These are phyloP conservation scores for Erythrophleum ivorense DNA, from an alignment of 331 rosid genomes.

Conservation along the genomic window DNA sequence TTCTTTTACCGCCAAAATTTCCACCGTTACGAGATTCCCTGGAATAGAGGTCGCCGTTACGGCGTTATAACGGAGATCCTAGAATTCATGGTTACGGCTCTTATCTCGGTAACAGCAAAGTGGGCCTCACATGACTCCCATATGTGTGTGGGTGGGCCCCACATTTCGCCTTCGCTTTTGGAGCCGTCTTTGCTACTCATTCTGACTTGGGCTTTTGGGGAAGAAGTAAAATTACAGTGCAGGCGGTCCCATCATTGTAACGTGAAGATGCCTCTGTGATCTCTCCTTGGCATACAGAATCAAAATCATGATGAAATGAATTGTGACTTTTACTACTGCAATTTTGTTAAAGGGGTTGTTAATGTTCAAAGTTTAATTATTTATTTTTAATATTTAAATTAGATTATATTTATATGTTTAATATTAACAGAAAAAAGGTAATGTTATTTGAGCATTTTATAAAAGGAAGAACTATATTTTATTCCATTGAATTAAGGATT, in stretches of 20 bases:
- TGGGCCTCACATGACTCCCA: neutral
- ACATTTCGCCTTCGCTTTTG: neutral
- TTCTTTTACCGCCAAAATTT: slow-evolving; percentile 69
- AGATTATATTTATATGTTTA: neutral
- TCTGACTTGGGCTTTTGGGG: neutral
- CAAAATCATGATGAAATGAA: neutral
- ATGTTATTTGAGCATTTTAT: neutral
- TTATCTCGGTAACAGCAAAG: slow-evolving; percentile 1
- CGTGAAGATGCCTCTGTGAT: neutral
- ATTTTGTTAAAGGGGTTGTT: neutral
- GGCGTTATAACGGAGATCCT: slow-evolving; percentile 25
- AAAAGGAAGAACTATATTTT: neutral
- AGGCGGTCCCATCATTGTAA: neutral
- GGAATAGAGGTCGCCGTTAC: slow-evolving; percentile 32
- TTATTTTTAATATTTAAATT: neutral
- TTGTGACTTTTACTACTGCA: too few species aligned
- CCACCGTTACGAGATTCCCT: slow-evolving; percentile 42
- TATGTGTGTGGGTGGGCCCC: neutral
- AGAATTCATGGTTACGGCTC: slow-evolving; percentile 11
- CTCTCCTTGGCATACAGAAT: neutral
- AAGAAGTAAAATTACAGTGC: neutral
- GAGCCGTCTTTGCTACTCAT: neutral
- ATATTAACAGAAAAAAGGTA: neutral
- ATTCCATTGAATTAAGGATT: neutral
- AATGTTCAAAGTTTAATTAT: neutral